phyloP scores from a whole-genome alignment of 352 stramenopile species.

The Globisporangium splendens region DNA sequence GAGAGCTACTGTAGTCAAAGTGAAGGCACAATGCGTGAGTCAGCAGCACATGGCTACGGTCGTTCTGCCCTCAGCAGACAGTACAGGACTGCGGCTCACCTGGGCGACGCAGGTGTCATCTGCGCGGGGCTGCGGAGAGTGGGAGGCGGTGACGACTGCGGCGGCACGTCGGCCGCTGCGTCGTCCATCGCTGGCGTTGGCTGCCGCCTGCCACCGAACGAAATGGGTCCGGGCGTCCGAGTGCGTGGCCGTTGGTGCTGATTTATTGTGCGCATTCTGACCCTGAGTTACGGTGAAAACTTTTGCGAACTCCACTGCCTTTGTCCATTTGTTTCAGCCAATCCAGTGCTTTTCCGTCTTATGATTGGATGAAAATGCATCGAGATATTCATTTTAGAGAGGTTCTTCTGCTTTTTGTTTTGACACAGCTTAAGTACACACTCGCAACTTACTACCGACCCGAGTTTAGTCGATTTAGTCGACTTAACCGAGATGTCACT shows the following conservation, averaged over 20 bases:
- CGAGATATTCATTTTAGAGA: background rate
- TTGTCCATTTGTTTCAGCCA: conserved; percentile 1
- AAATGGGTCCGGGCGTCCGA: background rate
- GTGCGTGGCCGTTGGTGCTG: background rate
- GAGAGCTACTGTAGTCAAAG: no score
- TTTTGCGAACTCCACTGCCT: conserved; percentile 1
- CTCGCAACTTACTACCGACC: no score
- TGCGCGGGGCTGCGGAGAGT: no score
- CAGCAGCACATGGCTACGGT: no score
- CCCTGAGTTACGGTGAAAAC: conserved; percentile 16
- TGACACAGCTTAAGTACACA: background rate
- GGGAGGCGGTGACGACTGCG: no score
- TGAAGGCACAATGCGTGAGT: no score
- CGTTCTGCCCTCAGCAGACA: no score
- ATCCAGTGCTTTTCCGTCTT: background rate
- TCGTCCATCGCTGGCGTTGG: no score
- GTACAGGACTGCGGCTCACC: no score
- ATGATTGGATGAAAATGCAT: background rate
- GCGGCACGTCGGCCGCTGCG: no score
- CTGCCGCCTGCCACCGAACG: background rate
- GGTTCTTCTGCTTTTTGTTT: background rate
- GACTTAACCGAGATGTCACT: no score
- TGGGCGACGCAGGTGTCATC: no score
- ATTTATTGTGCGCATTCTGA: conserved; percentile 1
- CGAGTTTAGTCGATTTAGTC: background rate